These are phyloP conservation scores for Cladosporium sp. DNA, from an alignment of 2,329 filamentous ascomycete genomes.

Conservation along the genomic window DNA sequence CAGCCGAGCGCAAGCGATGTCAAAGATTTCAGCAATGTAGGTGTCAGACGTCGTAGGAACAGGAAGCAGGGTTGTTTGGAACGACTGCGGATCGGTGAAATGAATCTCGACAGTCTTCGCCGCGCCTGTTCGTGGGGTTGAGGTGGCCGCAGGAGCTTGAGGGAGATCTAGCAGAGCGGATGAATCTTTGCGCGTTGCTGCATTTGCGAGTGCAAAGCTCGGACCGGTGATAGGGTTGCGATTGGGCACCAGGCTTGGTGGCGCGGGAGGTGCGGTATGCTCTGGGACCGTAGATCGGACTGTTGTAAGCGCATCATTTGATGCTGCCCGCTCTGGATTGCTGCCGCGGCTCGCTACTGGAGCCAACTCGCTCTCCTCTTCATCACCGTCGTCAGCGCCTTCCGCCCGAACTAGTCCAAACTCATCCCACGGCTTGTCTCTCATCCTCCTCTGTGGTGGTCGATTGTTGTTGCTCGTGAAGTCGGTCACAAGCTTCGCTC, in stretches of 20 bases:
- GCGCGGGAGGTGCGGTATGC: constrained; percentile 27
- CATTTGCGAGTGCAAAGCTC: constrained; percentile 43
- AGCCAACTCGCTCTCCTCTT: neutral
- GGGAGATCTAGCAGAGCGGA: constrained; percentile 42
- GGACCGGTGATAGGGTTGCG: constrained; percentile 49
- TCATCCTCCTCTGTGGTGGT: constrained; percentile 59
- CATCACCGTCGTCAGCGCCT: constrained; percentile 59
- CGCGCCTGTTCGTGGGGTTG: constrained; percentile 58
- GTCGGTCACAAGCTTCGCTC: constrained; percentile 68
- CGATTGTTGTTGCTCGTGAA: constrained; percentile 77
- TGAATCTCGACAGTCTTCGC: constrained; percentile 69
- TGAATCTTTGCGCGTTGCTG: constrained; percentile 39
- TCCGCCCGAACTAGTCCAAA: constrained; percentile 73
- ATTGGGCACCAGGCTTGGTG: constrained; percentile 36
- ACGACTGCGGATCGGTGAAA: constrained; percentile 62
- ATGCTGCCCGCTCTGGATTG: constrained; percentile 31
- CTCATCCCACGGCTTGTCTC: constrained; percentile 75
- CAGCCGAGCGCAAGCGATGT: constrained; percentile 71
- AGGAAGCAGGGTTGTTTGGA: constrained; percentile 66
- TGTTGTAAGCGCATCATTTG: constrained; percentile 29
- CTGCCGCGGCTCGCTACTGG: neutral
- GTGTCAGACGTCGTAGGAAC: constrained; percentile 77
- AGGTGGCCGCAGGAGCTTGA: constrained; percentile 38
- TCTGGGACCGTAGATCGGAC: constrained; percentile 34
- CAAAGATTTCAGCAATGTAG: constrained; percentile 77